phyloP scores from a whole-genome alignment of 31 red algal species.

The Pterothamnion heteromorphum region DNA sequence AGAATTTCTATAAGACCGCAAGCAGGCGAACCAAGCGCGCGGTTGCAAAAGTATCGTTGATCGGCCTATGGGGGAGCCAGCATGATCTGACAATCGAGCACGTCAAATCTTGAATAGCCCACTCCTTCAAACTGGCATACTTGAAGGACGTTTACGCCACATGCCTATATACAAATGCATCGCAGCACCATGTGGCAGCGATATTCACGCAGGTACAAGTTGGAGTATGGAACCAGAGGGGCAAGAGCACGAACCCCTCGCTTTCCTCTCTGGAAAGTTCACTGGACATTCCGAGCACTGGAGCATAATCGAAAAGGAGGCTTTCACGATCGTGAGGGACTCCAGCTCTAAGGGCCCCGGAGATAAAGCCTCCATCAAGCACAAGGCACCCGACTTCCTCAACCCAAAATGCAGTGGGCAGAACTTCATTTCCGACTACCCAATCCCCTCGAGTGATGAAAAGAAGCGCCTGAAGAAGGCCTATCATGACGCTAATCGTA shows the following conservation, averaged over 20 bases:
- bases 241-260: conserved; percentile 24
- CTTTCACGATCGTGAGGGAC: neutral
- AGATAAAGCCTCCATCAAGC: too few species aligned
- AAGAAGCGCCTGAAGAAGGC: too few species aligned
- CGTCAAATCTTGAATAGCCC: neutral
- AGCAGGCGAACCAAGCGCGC: conserved; percentile 42
- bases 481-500: too few species aligned
- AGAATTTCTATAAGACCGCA: conserved; percentile 13
- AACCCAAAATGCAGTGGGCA: too few species aligned
- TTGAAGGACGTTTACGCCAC: neutral
- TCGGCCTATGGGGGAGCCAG: neutral
- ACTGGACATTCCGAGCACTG: neutral
- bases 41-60: neutral
- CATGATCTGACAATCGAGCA: neutral
- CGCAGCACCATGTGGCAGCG: conserved; percentile 27
- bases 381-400: too few species aligned
- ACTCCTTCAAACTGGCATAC: conserved; percentile 5
- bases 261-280: conserved; percentile 26
- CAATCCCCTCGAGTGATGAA: too few species aligned
- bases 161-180: conserved; percentile 31
- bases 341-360: too few species aligned
- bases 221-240: neutral
- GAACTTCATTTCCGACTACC: too few species aligned
- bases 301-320: conserved; percentile 34
- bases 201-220: neutral